phyloP scores from a whole-genome alignment of 2,329 filamentous ascomycete genomes.

The Sodiomyces alkalinus region DNA sequence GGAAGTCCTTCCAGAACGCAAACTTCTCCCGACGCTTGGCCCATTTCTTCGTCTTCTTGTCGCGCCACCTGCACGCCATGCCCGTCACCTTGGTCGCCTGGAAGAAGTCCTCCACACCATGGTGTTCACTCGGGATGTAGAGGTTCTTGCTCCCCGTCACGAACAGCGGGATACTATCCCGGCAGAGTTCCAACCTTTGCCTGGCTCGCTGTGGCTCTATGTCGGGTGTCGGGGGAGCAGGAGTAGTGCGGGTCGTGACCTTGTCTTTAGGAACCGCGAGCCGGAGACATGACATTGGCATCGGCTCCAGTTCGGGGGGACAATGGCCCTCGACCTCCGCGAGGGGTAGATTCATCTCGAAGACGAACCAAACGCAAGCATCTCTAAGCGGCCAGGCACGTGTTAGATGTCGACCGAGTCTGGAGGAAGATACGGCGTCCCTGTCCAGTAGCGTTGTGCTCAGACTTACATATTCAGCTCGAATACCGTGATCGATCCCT shows the following conservation, averaged over 20 bases:
- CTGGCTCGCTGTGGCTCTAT: no score
- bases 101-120: slow-evolving; percentile 7
- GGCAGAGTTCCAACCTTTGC: no score
- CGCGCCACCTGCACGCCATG: slow-evolving; percentile 3
- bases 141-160: slow-evolving; percentile 1
- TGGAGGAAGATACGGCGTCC: neutral
- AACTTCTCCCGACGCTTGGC: slow-evolving; percentile 1
- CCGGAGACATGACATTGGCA: slow-evolving; percentile 4
- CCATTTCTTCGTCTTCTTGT: neutral
- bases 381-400: no score
- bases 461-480: slow-evolving; percentile 7
- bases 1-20: slow-evolving; percentile 4
- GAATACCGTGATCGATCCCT: slow-evolving; percentile 1
- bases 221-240: neutral
- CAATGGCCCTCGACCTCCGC: slow-evolving; percentile 1
- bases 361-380: neutral
- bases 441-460: no score
- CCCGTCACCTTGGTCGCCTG: slow-evolving; percentile 1
- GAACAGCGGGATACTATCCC: slow-evolving; percentile 5
- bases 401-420: neutral
- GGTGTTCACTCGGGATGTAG: slow-evolving; percentile 1
- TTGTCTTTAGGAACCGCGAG: slow-evolving; percentile 5
- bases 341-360: slow-evolving; percentile 4
- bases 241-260: neutral
- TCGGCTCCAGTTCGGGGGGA: slow-evolving; percentile 4